Evolutionary conservation across 139 green algal species (phyloP).

Genomic region (Choricystis sp.): DNA sequence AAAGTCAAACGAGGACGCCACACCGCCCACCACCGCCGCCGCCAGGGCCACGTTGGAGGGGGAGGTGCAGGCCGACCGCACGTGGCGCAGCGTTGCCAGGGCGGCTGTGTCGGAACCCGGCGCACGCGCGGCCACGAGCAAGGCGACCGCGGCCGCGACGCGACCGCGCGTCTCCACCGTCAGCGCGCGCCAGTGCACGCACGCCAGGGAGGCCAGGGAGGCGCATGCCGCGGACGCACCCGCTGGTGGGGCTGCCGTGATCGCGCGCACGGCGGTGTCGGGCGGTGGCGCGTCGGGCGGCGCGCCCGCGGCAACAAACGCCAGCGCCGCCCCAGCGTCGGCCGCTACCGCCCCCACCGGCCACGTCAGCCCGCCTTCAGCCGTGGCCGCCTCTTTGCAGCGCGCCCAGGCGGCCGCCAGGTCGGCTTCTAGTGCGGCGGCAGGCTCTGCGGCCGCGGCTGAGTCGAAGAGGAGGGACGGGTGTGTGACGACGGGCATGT

Average conservation of each 20-base stretch:
- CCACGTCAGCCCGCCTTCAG: no score
- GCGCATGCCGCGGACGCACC: no score
- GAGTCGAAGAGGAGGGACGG: background rate
- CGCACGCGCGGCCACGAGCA: background rate
- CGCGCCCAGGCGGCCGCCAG: background rate
- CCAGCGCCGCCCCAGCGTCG: background rate
- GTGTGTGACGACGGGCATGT: background rate
- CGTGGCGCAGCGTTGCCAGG: background rate
- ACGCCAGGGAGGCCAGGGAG: no score
- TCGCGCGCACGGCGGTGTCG: no score
- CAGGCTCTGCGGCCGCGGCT: background rate
- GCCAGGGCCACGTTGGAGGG: background rate
- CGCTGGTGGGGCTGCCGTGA: background rate
- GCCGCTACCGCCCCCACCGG: no score
- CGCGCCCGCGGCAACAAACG: background rate
- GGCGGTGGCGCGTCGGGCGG: background rate
- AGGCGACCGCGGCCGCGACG: background rate
- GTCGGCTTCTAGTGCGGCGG: background rate
- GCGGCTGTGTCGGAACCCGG: background rate
- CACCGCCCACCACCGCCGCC: background rate
- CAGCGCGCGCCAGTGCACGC: background rate
- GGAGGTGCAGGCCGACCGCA: background rate
- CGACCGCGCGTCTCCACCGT: background rate
- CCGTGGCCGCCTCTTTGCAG: background rate
- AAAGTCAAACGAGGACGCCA: background rate